Conservation (phyloP, 1,139 yeast genomes). For the Saccharomyces pastorianus region DNA sequence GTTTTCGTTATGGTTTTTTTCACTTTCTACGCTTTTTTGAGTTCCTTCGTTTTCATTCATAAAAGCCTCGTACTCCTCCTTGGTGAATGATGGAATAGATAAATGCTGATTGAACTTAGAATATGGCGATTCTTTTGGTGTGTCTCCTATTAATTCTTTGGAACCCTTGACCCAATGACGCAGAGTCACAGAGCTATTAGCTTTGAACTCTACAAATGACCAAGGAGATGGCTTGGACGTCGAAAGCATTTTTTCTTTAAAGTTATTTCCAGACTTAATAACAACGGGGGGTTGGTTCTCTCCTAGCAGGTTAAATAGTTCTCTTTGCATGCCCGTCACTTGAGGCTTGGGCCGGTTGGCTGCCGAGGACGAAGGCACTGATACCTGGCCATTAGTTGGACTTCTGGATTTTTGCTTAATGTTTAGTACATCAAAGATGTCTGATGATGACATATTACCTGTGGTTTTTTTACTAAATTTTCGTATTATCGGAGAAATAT, state of each 20-base stretch:
- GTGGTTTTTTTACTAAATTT: neutral
- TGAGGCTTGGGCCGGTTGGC: conserved; percentile 32
- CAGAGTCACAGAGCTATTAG: conserved; percentile 48
- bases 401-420: conserved; percentile 37
- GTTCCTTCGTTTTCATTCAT: conserved; percentile 34
- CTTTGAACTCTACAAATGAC: conserved; percentile 58
- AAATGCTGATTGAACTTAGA: conserved; percentile 66
- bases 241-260: conserved; percentile 59
- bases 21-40: conserved; percentile 8
- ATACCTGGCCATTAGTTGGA: conserved; percentile 25
- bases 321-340: conserved; percentile 82
- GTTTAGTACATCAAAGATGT: conserved; percentile 72
- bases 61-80: conserved; percentile 53
- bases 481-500: neutral
- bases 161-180: conserved; percentile 87
- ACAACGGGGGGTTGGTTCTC: conserved; percentile 85
- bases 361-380: conserved; percentile 12
- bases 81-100: conserved; percentile 61
- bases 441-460: conserved; percentile 41
- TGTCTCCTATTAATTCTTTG: conserved; percentile 37
- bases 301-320: conserved; percentile 78
- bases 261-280: conserved; percentile 46
- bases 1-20: neutral
- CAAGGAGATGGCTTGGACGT: conserved; percentile 70
- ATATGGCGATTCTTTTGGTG: conserved; percentile 49